These are phyloP conservation scores for Cyclotella sp. DNA, from an alignment of 108 stramenopile genomes.

Conservation along the genomic window DNA sequence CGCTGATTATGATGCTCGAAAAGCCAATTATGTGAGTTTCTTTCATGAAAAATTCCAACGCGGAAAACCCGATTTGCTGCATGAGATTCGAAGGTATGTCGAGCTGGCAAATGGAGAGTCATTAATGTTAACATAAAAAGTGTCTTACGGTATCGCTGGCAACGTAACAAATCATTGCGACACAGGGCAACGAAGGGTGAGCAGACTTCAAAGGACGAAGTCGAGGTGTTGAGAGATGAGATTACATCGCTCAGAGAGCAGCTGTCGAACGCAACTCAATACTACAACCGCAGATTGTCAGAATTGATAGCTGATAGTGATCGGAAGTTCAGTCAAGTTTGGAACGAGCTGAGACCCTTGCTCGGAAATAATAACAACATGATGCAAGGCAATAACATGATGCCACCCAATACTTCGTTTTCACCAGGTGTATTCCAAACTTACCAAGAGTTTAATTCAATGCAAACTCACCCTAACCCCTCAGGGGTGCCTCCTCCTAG, in stretches of 20 bases:
- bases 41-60: constrained; percentile 81
- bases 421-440: too few relatives aligned
- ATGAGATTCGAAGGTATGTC: constrained; percentile 62
- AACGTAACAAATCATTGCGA: neutral
- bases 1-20: constrained; percentile 64
- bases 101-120: constrained; percentile 9
- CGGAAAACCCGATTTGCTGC: constrained; percentile 68
- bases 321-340: constrained; percentile 57
- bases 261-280: constrained; percentile 19
- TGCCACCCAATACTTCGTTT: too few relatives aligned
- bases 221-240: constrained; percentile 65
- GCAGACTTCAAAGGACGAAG: constrained; percentile 73
- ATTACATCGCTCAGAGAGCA: constrained; percentile 30
- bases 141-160: neutral
- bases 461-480: neutral
- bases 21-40: constrained; percentile 67
- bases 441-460: neutral
- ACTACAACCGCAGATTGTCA: constrained; percentile 27
- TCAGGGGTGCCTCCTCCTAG: neutral
- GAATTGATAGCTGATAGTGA: constrained; percentile 52
- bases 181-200: constrained; percentile 68
- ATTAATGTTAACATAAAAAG: neutral
- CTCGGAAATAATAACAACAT: neutral
- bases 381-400: too few relatives aligned
- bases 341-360: constrained; percentile 5